A percentile compares a stretch with the other conserved stretches of the same genome.
Evolutionary conservation across 495 filamentous ascomycete genomes (phyloP).

Genomic region (Venustampulla echinocandica): DNA sequence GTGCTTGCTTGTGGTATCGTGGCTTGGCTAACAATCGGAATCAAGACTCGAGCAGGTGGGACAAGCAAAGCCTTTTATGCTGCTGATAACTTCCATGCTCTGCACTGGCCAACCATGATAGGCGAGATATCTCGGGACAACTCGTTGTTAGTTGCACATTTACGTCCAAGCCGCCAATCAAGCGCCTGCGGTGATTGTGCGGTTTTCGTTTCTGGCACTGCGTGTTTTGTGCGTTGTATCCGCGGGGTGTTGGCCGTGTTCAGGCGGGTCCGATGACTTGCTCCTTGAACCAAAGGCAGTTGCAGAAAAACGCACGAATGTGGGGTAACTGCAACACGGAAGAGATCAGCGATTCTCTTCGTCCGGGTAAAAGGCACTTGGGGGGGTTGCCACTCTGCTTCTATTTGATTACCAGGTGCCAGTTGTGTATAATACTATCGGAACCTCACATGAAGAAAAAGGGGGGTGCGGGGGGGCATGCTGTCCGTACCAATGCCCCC

Average conservation of each 20-base stretch:
- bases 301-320: background rate
- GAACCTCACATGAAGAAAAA: too few species aligned
- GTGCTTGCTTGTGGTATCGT: background rate
- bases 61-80: background rate
- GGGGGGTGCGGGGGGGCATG: too few species aligned
- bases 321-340: background rate
- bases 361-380: background rate
- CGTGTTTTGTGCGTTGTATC: slow-evolving; percentile 1
- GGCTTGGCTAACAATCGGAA: background rate
- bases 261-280: background rate
- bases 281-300: background rate
- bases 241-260: background rate
- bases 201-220: background rate
- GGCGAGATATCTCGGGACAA: background rate
- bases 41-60: background rate
- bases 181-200: slow-evolving; percentile 1
- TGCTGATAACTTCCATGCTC: background rate
- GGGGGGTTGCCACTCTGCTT: background rate
- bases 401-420: too few species aligned
- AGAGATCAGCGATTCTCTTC: background rate
- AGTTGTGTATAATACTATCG: too few species aligned
- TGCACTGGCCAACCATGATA: background rate
- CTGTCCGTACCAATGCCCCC: too few species aligned
- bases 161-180: background rate
- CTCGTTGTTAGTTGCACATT: background rate